phyloP scores from a whole-genome alignment of 140 eudicot genomes.

The Bidens hawaiensis region DNA sequence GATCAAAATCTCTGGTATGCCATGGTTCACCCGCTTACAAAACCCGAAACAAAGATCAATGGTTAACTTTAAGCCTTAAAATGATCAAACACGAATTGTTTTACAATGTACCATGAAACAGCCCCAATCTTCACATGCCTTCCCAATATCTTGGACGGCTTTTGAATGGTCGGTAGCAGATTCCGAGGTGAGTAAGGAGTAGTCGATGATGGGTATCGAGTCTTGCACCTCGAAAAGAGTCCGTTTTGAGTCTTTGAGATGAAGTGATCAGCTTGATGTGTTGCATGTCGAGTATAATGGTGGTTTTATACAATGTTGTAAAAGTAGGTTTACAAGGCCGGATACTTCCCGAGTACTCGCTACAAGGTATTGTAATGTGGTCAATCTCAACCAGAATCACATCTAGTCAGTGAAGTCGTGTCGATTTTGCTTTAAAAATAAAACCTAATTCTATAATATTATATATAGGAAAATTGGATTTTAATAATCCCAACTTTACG shows the following conservation, averaged over 20 bases:
- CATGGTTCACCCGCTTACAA: constrained; percentile 52
- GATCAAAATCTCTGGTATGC: constrained; percentile 37
- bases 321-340: too few species aligned
- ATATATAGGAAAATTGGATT: too few species aligned
- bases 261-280: not conserved
- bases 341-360: too few species aligned
- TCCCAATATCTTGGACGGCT: constrained; percentile 23
- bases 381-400: too few species aligned
- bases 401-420: too few species aligned
- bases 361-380: too few species aligned
- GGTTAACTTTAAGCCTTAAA: not conserved
- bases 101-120: constrained; percentile 27
- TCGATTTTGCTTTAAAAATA: too few species aligned
- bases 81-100: not conserved
- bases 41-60: not conserved
- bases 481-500: too few species aligned
- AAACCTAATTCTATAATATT: too few species aligned
- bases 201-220: constrained; percentile 30
- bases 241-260: constrained; percentile 1
- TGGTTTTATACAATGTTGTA: too few species aligned
- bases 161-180: constrained; percentile 22
- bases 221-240: constrained; percentile 4
- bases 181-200: constrained; percentile 19
- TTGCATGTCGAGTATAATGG: not conserved
- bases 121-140: constrained; percentile 40